Base-by-base conservation (phyloP, 306 rosid species). In the Ormosia emarginata region DNA sequence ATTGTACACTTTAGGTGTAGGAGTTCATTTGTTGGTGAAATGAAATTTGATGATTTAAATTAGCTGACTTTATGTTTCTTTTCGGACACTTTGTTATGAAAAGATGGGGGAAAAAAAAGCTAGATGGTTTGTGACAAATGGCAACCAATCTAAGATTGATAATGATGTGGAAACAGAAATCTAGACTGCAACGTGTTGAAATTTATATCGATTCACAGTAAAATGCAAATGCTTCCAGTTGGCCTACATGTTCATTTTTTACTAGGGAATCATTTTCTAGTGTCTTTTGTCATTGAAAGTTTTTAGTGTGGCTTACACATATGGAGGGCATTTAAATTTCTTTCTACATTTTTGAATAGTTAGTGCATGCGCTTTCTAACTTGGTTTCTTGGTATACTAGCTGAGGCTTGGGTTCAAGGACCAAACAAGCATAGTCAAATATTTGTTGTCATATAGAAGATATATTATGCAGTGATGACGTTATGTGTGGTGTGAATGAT, bases 31-130 rank as follows among this genome's bases (percentile, higher is more conserved):
- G 5, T 52, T 74, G 44, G 18, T 71, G 71, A 80, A 80, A 67
- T 83, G 66, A 69, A 64, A 44, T 49, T 75, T 77, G 49, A 75
- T 83, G 67, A n/a, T 76, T 86, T 84, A 40, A 46, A 71, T 84
- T 80, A 43, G 76, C 81, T 66, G 41, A 49, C 32, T 10, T 76
- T 74, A 34, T 81, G 39, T 71, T 67, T 69, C 65, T 62, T 84
- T 52, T 13, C 12, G 75, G 75, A 18, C 72, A 36, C 64, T 33
- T n/a, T 56, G 61, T 84, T 17, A 52, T 14, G 18, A 46, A 62
- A 58, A 75, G 55, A 40, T 55, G 24, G 13, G 10, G 36, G 8
- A 52, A 47, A 30, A 61, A 67, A 84, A 77, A 41, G 56, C 55
- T 75, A 71, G 75, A 50, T 83, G 82, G 24, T 62, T 43, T 43